Percentiles rank a stretch among this genome's conserved stretches.
Conservation (phyloP, 176 grass and related monocot genomes). For the Hordeum marinum region DNA sequence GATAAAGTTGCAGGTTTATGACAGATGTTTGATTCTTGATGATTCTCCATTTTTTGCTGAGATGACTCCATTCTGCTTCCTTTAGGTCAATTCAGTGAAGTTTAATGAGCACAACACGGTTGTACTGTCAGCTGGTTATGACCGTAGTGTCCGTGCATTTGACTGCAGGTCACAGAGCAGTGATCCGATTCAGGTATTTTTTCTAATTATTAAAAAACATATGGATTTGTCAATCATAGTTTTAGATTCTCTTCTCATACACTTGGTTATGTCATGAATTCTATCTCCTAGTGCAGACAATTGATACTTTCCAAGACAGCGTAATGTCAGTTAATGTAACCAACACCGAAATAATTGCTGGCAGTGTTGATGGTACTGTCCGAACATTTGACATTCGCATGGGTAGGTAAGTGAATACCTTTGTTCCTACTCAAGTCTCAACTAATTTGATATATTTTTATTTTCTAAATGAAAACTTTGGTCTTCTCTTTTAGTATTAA, state of each 20-base stretch:
- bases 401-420: conserved; percentile 58
- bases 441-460: neutral
- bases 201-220: neutral
- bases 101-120: conserved; percentile 84
- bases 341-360: conserved; percentile 93
- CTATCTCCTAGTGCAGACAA: conserved; percentile 53
- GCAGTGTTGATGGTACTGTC: conserved; percentile 90
- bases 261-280: neutral
- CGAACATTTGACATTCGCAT: conserved; percentile 93
- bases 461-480: neutral
- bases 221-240: neutral
- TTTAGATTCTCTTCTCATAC: neutral
- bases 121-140: conserved; percentile 89
- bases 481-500: neutral
- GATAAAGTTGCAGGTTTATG: neutral
- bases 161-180: conserved; percentile 90
- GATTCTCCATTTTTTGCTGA: neutral
- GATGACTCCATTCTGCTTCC: neutral
- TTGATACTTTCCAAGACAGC: conserved; percentile 95
- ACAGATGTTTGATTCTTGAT: neutral
- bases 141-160: conserved; percentile 74
- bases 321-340: conserved; percentile 89
- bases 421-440: neutral
- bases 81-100: conserved; percentile 86
- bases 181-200: conserved; percentile 84